Evolutionary conservation across 805 yeast genomes (phyloP), one percentile per base, ranked within the genome.

Genomic region (Starmera quercuum): DNA sequence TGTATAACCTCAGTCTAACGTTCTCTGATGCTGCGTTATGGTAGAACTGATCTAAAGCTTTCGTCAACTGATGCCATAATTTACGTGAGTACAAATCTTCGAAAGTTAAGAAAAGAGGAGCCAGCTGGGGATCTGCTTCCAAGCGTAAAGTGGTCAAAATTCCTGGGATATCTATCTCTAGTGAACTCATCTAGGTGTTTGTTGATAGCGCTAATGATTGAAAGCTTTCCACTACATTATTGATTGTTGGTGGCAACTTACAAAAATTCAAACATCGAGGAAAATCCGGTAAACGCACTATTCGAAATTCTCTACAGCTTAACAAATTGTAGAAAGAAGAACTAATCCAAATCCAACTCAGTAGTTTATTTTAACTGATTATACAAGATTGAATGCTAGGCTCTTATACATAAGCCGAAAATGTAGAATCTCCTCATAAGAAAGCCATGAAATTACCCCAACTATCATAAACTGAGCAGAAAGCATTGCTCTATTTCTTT

Each of bases 1-100:
- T 75, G 58, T 73, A 90, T 34, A 90, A 59, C 42, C 77, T 74
- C 46, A 78, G 56, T 45, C 90, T 73, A 36, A 84, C 58, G 1
- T 71, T 61, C 24, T 56, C 59, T 11, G 83, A 66, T 19, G 64
- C 65, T 7, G 74, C 68, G 36, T 68, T 64, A 28, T 63, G 63
- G 61, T 75, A 90, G 51, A 88, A 72, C 41, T 68, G 70, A 23
- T 62, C 60, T 37, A 92, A 64, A 6, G 74, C 59, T 40, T 74
- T 73, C 3, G 96, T 84, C 53, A 92, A 71, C 64, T 92, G 97
- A 62, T 82, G 94, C 97, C 97, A 92, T 54, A 90, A 71, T 58
- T 86, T 87, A 46, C 95, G 69, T 52, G 87, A 95, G 61, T 85
- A 83, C 37, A 68, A 66, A 48, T 86, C 95, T 52, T 88, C 97